Evolutionary conservation across 495 filamentous ascomycete species (phyloP).

Genomic region (Aspergillus steynii): DNA sequence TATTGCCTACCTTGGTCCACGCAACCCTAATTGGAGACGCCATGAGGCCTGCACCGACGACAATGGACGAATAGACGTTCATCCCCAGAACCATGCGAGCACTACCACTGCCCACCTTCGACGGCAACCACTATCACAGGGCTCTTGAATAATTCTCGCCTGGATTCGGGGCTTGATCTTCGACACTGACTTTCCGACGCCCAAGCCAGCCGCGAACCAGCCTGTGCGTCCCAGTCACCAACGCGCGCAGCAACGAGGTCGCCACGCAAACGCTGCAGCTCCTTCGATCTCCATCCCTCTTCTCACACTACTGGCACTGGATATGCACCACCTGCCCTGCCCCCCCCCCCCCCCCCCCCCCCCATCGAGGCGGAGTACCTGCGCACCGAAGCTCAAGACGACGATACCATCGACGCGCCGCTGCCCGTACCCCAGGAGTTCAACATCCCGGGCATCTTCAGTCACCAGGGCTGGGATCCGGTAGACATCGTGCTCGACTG

Average conservation of each 20-base stretch:
- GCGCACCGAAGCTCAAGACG: constrained; percentile 27
- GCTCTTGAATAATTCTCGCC: constrained; percentile 14
- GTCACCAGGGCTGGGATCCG: constrained; percentile 30
- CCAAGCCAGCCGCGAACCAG: constrained; percentile 35
- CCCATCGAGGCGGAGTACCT: constrained; percentile 26
- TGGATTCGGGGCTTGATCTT: constrained; percentile 29
- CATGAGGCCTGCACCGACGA: constrained; percentile 28
- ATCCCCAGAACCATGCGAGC: constrained; percentile 42
- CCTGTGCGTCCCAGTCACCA: constrained; percentile 39
- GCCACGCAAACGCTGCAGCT: constrained; percentile 39
- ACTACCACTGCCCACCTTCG: constrained; percentile 33
- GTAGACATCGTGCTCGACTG: constrained; percentile 47
- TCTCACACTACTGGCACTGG: constrained; percentile 39
- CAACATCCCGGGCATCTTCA: constrained; percentile 35
- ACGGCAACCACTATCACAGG: constrained; percentile 19
- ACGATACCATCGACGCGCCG: constrained; percentile 33
- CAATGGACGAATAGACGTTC: constrained; percentile 34
- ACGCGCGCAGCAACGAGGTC: constrained; percentile 38
- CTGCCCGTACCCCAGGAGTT: constrained; percentile 23
- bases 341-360: no score
- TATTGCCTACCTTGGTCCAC: background rate
- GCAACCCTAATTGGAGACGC: background rate
- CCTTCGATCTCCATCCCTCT: constrained; percentile 35
- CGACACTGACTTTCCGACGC: constrained; percentile 39
- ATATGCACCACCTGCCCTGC: constrained; percentile 38